Conservation (phyloP, 1,284 basidiomycete genomes). For the Sutorius eximius region DNA sequence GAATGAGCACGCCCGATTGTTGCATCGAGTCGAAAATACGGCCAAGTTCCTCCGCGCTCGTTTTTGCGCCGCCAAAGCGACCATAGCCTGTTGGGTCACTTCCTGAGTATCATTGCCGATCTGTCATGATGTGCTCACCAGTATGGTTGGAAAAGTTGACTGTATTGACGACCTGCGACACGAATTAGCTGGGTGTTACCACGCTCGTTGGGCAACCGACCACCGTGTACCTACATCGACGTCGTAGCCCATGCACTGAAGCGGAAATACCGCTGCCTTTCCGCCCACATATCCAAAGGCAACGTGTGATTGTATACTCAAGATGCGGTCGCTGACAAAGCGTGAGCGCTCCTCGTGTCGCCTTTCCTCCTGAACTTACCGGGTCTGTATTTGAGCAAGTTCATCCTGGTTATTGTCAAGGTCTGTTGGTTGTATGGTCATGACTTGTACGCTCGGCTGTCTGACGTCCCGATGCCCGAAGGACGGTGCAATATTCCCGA, state of each 20-base stretch:
- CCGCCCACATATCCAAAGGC: conserved; percentile 94
- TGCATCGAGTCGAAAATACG: conserved; percentile 70
- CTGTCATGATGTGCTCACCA: conserved; percentile 49
- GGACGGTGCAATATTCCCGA: conserved; percentile 5
- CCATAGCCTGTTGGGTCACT: conserved; percentile 62
- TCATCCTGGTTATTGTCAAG: neutral
- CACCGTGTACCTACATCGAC: conserved; percentile 77
- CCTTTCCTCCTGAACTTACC: neutral
- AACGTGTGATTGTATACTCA: conserved; percentile 92
- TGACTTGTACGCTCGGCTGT: neutral
- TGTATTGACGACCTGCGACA: conserved; percentile 84
- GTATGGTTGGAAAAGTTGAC: conserved; percentile 96
- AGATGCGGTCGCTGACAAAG: conserved; percentile 42
- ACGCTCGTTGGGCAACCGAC: neutral
- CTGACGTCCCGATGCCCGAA: neutral
- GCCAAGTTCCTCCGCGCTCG: conserved; percentile 66
- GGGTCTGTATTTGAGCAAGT: neutral
- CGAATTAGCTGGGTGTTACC: conserved; percentile 15
- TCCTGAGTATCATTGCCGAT: neutral
- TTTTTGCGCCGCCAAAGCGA: conserved; percentile 70
- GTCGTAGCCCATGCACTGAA: conserved; percentile 94
- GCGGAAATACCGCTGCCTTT: conserved; percentile 93
- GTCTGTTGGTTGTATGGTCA: conserved; percentile 3
- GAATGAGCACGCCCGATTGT: conserved; percentile 63
- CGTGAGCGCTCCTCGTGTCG: conserved; percentile 13